phyloP scores from a whole-genome alignment of 192 early-diverging fungal genomes.

The Umbelopsis isabellina region DNA sequence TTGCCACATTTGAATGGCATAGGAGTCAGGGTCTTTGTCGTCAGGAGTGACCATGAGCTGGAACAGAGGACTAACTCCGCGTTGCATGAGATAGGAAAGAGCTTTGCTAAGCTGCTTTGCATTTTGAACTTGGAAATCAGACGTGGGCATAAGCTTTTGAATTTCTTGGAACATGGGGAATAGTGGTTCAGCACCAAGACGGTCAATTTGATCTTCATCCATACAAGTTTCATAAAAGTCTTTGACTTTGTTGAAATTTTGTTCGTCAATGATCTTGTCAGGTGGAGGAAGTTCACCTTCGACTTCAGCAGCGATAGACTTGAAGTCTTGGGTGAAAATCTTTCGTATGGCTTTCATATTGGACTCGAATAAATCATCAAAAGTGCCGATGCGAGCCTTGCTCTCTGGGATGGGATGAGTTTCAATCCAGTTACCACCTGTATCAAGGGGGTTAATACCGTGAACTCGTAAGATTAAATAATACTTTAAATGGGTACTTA shows the following conservation, averaged over 20 bases:
- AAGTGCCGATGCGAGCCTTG: constrained; percentile 44
- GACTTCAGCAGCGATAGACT: constrained; percentile 28
- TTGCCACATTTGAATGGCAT: constrained; percentile 56
- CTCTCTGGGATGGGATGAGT: constrained; percentile 65
- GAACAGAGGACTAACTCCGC: constrained; percentile 47
- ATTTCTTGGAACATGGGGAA: constrained; percentile 47
- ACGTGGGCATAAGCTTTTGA: constrained; percentile 30
- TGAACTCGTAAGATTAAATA: neutral
- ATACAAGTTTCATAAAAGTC: constrained; percentile 60
- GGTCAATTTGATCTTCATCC: constrained; percentile 50
- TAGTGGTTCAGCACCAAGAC: constrained; percentile 48
- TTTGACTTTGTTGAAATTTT: constrained; percentile 66
- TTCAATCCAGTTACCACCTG: constrained; percentile 61
- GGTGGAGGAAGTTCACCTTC: constrained; percentile 34
- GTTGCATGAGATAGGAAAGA: neutral
- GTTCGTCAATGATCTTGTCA: constrained; percentile 49
- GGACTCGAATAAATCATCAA: constrained; percentile 16
- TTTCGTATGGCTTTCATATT: constrained; percentile 44
- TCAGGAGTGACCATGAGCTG: constrained; percentile 53
- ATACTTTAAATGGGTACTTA: constrained; percentile 32
- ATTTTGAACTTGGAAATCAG: neutral
- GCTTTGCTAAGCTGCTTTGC: constrained; percentile 22
- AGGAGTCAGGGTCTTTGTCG: constrained; percentile 59
- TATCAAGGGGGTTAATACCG: neutral
- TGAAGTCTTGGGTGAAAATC: constrained; percentile 49